phyloP scores from a whole-genome alignment of 2,329 filamentous ascomycete species.

The Pseudocercospora crystallina region DNA sequence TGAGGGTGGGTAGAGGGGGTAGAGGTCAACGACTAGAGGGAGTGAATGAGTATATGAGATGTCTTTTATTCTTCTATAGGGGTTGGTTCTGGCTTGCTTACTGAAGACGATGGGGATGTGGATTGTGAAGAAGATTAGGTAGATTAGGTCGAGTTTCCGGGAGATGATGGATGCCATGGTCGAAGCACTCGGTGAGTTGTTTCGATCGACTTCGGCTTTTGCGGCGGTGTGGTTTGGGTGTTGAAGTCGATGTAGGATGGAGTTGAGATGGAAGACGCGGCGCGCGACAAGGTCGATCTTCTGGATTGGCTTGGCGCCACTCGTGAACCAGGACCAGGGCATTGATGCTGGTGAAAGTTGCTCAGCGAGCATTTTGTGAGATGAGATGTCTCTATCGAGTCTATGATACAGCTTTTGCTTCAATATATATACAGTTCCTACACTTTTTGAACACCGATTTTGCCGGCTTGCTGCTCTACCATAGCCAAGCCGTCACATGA shows the following conservation, averaged over 20 bases:
- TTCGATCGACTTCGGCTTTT: neutral
- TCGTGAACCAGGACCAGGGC: too few species aligned
- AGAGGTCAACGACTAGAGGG: slow-evolving; percentile 59
- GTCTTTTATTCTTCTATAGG: neutral
- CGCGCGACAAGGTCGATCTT: neutral
- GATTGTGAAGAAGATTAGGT: slow-evolving; percentile 61
- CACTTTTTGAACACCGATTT: too few species aligned
- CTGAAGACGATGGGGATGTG: slow-evolving; percentile 63
- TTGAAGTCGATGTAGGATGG: neutral
- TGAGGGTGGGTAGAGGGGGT: slow-evolving; percentile 56
- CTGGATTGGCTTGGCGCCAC: neutral
- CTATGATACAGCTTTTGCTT: too few species aligned
- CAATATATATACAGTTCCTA: too few species aligned
- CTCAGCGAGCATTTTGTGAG: too few species aligned
- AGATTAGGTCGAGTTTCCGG: slow-evolving; percentile 48
- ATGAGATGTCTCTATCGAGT: too few species aligned
- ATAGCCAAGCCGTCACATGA: too few species aligned
- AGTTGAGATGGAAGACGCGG: too few species aligned
- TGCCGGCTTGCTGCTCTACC: too few species aligned
- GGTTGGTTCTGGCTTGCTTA: slow-evolving; percentile 37
- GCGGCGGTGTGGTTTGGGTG: neutral
- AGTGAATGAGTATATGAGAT: neutral
- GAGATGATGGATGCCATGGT: slow-evolving; percentile 27
- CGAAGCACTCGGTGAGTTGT: too few species aligned
- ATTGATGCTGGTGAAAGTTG: too few species aligned